Conservation (phyloP, 1,284 basidiomycete species). For the Porodaedalea pini region DNA sequence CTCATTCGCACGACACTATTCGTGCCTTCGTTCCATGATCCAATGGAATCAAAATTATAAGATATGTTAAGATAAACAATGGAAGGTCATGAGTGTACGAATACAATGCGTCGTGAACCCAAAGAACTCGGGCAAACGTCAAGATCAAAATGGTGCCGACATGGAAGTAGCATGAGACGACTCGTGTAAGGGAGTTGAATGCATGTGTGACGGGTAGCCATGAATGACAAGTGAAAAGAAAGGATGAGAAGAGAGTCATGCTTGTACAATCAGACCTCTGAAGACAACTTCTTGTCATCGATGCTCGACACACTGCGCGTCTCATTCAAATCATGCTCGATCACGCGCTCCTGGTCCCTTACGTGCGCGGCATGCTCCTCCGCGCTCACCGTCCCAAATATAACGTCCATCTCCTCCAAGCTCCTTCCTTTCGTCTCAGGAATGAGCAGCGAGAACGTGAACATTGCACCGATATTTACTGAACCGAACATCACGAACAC, state of each 20-base stretch:
- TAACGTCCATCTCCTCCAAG: conserved; percentile 77
- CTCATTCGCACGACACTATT: too few relatives aligned
- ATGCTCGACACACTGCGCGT: not conserved
- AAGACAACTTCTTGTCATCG: not conserved
- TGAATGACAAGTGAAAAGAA: too few relatives aligned
- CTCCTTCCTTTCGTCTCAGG: conserved; percentile 76
- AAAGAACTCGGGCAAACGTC: too few relatives aligned
- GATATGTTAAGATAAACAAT: too few relatives aligned
- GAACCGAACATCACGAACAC: conserved; percentile 68
- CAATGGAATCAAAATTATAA: too few relatives aligned
- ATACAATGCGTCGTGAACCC: too few relatives aligned
- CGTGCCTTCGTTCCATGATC: too few relatives aligned
- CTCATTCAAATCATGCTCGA: conserved; percentile 6
- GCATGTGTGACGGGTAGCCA: too few relatives aligned
- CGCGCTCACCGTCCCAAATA: conserved; percentile 65
- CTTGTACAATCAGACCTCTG: not conserved
- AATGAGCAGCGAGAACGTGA: conserved; percentile 47
- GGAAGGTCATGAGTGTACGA: too few relatives aligned
- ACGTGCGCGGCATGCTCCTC: conserved; percentile 59
- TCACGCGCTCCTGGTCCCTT: conserved; percentile 26
- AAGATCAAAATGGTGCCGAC: too few relatives aligned
- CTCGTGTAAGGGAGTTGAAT: too few relatives aligned
- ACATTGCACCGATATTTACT: conserved; percentile 54
- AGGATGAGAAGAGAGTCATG: not conserved
- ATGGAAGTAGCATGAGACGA: too few relatives aligned